phyloP scores from a whole-genome alignment of 352 stramenopile genomes.

The Pythium dissimile region DNA sequence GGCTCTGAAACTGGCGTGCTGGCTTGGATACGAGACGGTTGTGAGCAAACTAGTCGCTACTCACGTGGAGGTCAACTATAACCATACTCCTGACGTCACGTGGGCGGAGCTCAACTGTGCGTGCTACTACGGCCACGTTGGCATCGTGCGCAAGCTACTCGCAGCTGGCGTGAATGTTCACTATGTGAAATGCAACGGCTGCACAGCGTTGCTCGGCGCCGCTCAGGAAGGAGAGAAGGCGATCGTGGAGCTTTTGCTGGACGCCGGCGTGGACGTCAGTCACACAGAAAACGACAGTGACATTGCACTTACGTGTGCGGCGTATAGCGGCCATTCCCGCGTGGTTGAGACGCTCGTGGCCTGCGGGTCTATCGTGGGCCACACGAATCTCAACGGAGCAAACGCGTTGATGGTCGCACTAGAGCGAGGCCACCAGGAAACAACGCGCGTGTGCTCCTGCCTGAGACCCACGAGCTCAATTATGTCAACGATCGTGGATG shows the following conservation, averaged over 20 bases:
- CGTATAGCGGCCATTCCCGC: background rate
- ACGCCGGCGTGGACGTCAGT: background rate
- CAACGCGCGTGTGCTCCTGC: background rate
- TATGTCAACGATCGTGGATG: background rate
- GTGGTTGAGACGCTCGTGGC: background rate
- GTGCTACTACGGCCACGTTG: background rate
- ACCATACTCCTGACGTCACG: background rate
- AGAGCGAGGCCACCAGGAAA: background rate
- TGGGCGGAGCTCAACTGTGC: background rate
- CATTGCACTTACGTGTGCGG: background rate
- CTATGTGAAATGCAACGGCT: background rate
- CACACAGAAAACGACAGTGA: background rate
- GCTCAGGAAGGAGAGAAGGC: background rate
- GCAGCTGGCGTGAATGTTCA: background rate
- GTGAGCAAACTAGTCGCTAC: background rate
- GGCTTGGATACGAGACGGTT: background rate
- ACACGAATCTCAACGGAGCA: background rate
- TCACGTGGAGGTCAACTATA: background rate
- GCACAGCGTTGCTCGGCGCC: background rate
- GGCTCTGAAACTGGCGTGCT: background rate
- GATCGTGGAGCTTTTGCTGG: background rate
- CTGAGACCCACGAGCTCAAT: background rate
- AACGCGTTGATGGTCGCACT: background rate
- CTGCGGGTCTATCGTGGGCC: background rate
- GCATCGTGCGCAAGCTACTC: background rate